A percentile compares a stretch with the other conserved stretches of the same genome.
Evolutionary conservation across 495 filamentous ascomycete genomes (phyloP).

Genomic region (Delitschia confertaspora): DNA sequence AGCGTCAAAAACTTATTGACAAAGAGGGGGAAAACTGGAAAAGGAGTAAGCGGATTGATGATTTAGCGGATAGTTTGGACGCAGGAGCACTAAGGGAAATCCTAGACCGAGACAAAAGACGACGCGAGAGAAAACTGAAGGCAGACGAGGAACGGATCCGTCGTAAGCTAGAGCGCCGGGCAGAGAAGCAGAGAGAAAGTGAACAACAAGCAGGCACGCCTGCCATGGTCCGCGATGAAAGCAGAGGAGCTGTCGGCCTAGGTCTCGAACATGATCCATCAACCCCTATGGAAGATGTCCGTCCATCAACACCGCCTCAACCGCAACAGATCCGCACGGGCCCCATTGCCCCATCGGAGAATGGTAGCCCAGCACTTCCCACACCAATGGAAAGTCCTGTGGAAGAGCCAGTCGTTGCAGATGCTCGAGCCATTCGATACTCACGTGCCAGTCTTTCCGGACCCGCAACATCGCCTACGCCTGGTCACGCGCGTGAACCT

Average conservation of each 20-base stretch:
- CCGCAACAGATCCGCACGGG: slow-evolving; percentile 10
- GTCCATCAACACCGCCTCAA: slow-evolving; percentile 13
- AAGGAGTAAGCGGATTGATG: slow-evolving; percentile 64
- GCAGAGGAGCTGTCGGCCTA: slow-evolving; percentile 33
- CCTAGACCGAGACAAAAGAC: slow-evolving; percentile 73
- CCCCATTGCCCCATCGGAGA: background rate
- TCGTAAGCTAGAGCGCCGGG: slow-evolving; percentile 56
- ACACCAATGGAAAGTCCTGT: slow-evolving; percentile 30
- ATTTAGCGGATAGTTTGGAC: slow-evolving; percentile 71
- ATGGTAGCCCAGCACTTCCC: slow-evolving; percentile 28
- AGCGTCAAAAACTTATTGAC: slow-evolving; percentile 38
- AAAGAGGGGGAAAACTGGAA: slow-evolving; percentile 44
- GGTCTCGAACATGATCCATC: slow-evolving; percentile 27
- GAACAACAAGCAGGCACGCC: slow-evolving; percentile 14
- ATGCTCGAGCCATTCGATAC: slow-evolving; percentile 41
- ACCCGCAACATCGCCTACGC: slow-evolving; percentile 47
- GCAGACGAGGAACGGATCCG: slow-evolving; percentile 63
- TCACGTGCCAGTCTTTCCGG: slow-evolving; percentile 50
- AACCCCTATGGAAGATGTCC: slow-evolving; percentile 37
- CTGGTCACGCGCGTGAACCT: slow-evolving; percentile 40
- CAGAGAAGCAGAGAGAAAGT: slow-evolving; percentile 53
- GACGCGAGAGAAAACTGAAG: slow-evolving; percentile 62
- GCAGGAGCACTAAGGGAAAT: slow-evolving; percentile 70
- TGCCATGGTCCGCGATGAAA: slow-evolving; percentile 30
- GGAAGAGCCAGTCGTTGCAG: slow-evolving; percentile 41